Evolutionary conservation across 805 yeast species (phyloP), one percentile per base, ranked within the genome.

Genomic region (Hyphopichia homilentoma): DNA sequence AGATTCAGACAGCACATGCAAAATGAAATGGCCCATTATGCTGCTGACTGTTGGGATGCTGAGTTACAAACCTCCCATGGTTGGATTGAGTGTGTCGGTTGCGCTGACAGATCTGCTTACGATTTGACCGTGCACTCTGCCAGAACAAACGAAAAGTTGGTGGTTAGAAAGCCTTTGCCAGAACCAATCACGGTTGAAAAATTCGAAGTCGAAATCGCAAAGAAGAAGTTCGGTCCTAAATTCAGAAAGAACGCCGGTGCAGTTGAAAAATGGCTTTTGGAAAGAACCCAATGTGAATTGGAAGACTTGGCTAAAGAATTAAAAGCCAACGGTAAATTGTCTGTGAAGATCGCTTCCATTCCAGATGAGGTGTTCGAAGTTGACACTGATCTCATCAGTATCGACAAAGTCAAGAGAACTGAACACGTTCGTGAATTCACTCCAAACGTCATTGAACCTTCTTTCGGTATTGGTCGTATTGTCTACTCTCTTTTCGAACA

Each of bases 71-170:
- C 96, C 26, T 86, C 96, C 21, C 93, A 87, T 52, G 99, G 99
- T 51, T 93, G 99, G 99, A 85, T 93, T 51, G 99, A 93, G 71
- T 94, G 98, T 80, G 97, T 93, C 59, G 99, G 99, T 48, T 93
- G 97, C 71, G 99, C 99, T 45, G 99, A 93, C 68, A 81, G 99
- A 72, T 85, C 96, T 28, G 99, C 99, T 25, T 93, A 87, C 59
- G 99, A 93, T 68, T 77, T 93, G 62, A 76, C 90, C 30, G 98
- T 94, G 40, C 99, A 93, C 60, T 67, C 97, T 27, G 93, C 90
- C 36, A 84, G 85, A 65, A 93, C 98, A 37, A 87, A 87, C 65
- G 96, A 87, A 69, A 90, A 88, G 66, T 71, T 93, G 50, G 89
- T 88, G 39, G 99, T 93, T 28, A 84, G 97, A 73, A 84, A 93